Percentiles rank a stretch among this genome's conserved stretches.
Evolutionary conservation across 495 filamentous ascomycete species (phyloP).

Genomic region (Hamigera avellanea): DNA sequence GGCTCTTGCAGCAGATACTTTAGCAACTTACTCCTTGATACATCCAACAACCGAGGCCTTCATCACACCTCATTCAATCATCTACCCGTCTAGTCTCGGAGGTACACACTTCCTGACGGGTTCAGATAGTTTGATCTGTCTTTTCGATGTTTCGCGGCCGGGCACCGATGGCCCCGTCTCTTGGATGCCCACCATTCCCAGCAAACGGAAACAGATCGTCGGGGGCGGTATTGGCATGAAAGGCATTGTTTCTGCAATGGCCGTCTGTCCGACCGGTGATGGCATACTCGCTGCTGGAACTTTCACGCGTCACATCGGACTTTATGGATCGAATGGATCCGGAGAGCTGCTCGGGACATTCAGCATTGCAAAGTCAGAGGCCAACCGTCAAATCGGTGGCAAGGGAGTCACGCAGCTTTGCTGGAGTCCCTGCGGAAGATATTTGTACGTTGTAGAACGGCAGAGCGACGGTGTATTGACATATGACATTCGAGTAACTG

Average conservation of each 20-base stretch:
- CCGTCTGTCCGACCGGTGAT: constrained; percentile 30
- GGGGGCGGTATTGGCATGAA: constrained; percentile 71
- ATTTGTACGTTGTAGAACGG: constrained; percentile 80
- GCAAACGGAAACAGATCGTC: constrained; percentile 56
- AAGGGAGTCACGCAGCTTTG: constrained; percentile 60
- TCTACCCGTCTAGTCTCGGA: constrained; percentile 44
- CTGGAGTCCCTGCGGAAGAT: constrained; percentile 82
- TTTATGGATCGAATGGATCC: constrained; percentile 59
- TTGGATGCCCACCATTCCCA: constrained; percentile 60
- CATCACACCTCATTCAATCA: constrained; percentile 61
- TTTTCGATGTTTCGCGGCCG: constrained; percentile 65
- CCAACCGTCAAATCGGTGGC: constrained; percentile 40
- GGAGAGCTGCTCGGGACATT: constrained; percentile 62
- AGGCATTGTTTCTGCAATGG: constrained; percentile 64
- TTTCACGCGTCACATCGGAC: constrained; percentile 59
- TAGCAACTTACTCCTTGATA: constrained; percentile 59
- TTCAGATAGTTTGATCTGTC: constrained; percentile 55
- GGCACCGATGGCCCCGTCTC: constrained; percentile 48
- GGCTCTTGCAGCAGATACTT: constrained; percentile 31
- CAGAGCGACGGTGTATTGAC: constrained; percentile 60
- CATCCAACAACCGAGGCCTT: constrained; percentile 68
- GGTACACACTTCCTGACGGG: constrained; percentile 61
- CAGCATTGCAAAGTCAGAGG: constrained; percentile 28
- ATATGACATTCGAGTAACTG: constrained; percentile 72
- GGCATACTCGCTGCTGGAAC: constrained; percentile 73